Evolutionary conservation across 2,329 filamentous ascomycete genomes (phyloP).

Genomic region (Ophiostoma tasmaniense): DNA sequence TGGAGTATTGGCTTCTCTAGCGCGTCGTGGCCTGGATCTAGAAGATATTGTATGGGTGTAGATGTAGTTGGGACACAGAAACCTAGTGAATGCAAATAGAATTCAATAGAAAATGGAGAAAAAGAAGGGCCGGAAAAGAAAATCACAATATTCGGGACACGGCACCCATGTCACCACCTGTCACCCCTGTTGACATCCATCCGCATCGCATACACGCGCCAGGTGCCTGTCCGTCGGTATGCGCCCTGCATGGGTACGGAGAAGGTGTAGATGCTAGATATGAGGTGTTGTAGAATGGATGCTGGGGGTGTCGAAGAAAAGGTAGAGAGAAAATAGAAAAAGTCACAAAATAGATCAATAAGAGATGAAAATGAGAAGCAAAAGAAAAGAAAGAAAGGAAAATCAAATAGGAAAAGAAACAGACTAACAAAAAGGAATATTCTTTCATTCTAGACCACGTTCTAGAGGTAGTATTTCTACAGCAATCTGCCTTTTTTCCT

Average conservation of each 20-base stretch:
- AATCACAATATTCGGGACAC: no score
- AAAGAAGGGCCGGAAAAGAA: no score
- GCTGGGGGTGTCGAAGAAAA: not conserved
- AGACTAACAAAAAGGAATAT: not conserved
- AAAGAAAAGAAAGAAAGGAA: no score
- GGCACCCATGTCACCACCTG: not conserved
- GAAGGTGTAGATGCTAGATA: not conserved
- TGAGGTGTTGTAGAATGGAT: not conserved
- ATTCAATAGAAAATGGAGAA: no score
- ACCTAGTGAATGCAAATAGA: no score
- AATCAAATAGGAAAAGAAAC: no score
- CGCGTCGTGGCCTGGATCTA: not conserved
- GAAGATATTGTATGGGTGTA: not conserved
- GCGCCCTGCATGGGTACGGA: not conserved
- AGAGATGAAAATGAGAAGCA: no score
- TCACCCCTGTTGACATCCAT: not conserved
- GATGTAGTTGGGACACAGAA: no score
- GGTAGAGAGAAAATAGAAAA: no score
- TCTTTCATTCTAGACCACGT: slow-evolving; percentile 2
- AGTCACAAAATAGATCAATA: no score
- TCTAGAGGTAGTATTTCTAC: slow-evolving; percentile 1
- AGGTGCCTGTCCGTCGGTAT: not conserved
- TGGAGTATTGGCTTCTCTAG: not conserved
- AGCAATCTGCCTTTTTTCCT: not conserved
- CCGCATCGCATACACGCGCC: not conserved